A percentile compares a stretch with the other conserved stretches of the same genome.
phyloP scores from a whole-genome alignment of 1,284 basidiomycete species.

The Ustilago shanxiensis region DNA sequence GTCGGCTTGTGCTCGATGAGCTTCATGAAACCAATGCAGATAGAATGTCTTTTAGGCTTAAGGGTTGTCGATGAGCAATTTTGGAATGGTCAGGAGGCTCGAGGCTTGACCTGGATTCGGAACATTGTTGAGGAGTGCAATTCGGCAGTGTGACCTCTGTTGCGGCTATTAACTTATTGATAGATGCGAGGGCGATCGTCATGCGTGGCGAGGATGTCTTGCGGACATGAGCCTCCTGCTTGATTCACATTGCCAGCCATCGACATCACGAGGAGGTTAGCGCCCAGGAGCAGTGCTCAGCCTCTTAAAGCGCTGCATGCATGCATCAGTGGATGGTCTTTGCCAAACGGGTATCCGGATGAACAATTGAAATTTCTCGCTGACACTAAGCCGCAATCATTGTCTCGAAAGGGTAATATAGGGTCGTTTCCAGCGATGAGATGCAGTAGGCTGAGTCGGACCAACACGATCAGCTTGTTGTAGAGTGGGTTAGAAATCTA shows the following conservation, averaged over 20 bases:
- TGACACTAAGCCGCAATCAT: too few species aligned
- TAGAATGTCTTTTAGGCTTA: neutral
- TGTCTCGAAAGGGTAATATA: too few species aligned
- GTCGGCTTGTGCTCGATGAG: conserved; percentile 2
- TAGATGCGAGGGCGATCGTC: neutral
- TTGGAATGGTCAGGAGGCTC: neutral
- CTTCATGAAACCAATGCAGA: neutral
- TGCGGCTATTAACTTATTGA: too few species aligned
- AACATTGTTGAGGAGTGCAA: neutral
- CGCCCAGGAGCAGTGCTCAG: neutral
- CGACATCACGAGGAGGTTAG: neutral
- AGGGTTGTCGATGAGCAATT: neutral
- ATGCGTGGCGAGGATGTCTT: neutral
- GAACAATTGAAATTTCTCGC: too few species aligned
- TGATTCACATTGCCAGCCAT: neutral
- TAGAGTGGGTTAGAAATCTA: neutral
- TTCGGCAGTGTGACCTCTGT: neutral
- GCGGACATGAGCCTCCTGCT: neutral
- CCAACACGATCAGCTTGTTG: too few species aligned
- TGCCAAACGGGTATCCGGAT: too few species aligned
- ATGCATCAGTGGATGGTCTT: neutral
- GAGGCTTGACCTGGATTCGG: neutral
- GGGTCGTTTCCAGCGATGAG: too few species aligned
- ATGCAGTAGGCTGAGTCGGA: too few species aligned
- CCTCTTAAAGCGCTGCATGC: neutral